Evolutionary conservation across 2,329 filamentous ascomycete genomes (phyloP), one percentile per base, ranked within the genome.

Genomic region (Massarina eburnea): DNA sequence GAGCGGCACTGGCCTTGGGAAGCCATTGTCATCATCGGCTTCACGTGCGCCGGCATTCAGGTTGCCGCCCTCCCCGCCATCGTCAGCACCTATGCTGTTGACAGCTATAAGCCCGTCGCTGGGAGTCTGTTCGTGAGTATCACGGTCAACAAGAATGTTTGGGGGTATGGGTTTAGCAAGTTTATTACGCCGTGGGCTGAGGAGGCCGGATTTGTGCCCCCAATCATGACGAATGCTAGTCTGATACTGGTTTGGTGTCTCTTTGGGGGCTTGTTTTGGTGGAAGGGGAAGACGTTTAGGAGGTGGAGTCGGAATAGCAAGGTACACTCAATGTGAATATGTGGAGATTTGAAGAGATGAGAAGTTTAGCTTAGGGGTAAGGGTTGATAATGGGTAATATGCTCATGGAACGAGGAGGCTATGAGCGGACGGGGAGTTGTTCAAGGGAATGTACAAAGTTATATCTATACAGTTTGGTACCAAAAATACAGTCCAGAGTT

Each of bases 91-190:
- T 85, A 85, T 56, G 80, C 81, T 0, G 77, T 85, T 14, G 83
- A 86, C 61, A 79, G 75, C 45, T 85, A 86, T 65, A 85, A 85
- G 66, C 80, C 82, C 0, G 78, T 84, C 2, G 76, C 81, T 0
- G 81, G 82, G 3, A 76, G 74, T 2, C 68, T 85, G 38, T 81
- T 85, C 59, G 81, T 84, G 0, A 72, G 76, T 7, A 78, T 83
- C 52, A 85, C 81, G 0, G 80, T 85, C 36, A 82, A 83, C 57
- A 85, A 85, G 70, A 84, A 84, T 45, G 43, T 84, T 0, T 83
- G 80, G 79, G 81, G 82, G 1, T 84, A 83, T 59, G 80, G 81
- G 0, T 79, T 84, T 52, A 70, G 70, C 39, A 78, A 80, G 43
- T 81, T 80, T 51, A 77, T 81, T 47, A 80, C 77, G 1, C 67